Percentiles rank a stretch among this genome's conserved stretches.
phyloP scores from a whole-genome alignment of 257 asterid genomes.

The Salvia miltiorrhiza region DNA sequence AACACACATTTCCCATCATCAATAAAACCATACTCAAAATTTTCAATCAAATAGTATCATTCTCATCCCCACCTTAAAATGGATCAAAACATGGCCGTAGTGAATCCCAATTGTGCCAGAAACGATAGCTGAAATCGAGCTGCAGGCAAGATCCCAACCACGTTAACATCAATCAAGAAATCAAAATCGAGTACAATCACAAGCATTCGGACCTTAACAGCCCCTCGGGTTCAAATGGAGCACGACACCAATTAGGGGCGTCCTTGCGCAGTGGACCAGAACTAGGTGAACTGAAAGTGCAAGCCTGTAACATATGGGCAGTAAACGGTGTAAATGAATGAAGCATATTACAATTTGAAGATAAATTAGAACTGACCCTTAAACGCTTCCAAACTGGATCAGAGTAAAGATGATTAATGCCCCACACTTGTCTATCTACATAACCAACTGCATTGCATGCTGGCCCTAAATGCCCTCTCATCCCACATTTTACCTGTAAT shows the following conservation, averaged over 20 bases:
- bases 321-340: neutral
- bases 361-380: constrained; percentile 19
- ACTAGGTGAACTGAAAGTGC: constrained; percentile 68
- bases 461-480: constrained; percentile 89
- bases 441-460: constrained; percentile 94
- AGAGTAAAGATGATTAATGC: constrained; percentile 70
- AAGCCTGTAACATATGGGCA: constrained; percentile 46
- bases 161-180: neutral
- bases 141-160: constrained; percentile 22
- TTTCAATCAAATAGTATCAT: no score
- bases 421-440: constrained; percentile 88
- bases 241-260: constrained; percentile 84
- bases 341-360: neutral
- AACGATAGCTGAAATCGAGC: constrained; percentile 75
- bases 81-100: constrained; percentile 84
- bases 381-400: constrained; percentile 76
- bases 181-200: constrained; percentile 6
- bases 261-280: constrained; percentile 56
- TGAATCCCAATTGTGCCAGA: constrained; percentile 87
- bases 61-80: constrained; percentile 47
- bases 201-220: constrained; percentile 45
- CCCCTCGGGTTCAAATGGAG: constrained; percentile 91
- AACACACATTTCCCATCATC: neutral
- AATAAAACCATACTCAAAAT: neutral
- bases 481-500: constrained; percentile 85